Conservation (phyloP, 768 basidiomycete genomes). For the Agrocybe pediades region DNA sequence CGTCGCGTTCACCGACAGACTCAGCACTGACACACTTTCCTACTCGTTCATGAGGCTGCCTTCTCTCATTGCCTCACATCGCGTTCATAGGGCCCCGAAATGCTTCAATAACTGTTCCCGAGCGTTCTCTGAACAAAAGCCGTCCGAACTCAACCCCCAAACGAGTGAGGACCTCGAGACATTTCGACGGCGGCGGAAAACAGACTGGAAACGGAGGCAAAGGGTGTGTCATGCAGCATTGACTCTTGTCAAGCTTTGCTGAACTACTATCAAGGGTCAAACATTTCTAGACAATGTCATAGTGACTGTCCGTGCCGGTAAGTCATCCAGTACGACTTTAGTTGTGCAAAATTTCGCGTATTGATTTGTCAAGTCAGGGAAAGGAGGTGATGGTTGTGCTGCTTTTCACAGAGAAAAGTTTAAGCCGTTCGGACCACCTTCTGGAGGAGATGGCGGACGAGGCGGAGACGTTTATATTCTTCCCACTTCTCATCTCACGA, state of each 20-base stretch:
- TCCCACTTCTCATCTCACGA: slow-evolving; percentile 77
- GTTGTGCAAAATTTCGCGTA: slow-evolving; percentile 1
- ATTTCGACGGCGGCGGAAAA: slow-evolving; percentile 51
- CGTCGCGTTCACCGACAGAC: too few species aligned
- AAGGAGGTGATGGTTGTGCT: slow-evolving; percentile 88
- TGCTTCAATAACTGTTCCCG: not conserved
- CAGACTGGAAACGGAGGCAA: slow-evolving; percentile 79
- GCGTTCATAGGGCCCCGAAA: not conserved
- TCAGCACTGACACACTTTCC: too few species aligned
- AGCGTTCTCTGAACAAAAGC: not conserved
- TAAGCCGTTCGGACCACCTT: slow-evolving; percentile 82
- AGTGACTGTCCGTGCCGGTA: slow-evolving; percentile 78
- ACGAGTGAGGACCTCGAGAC: slow-evolving; percentile 28
- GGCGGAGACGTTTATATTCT: slow-evolving; percentile 88
- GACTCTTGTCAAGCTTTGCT: slow-evolving; percentile 6
- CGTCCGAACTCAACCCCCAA: not conserved
- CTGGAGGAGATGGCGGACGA: slow-evolving; percentile 89
- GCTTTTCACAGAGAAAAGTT: slow-evolving; percentile 93
- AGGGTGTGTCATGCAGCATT: slow-evolving; percentile 42
- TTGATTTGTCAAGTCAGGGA: slow-evolving; percentile 46
- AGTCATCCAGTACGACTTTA: slow-evolving; percentile 12
- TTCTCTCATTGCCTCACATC: slow-evolving; percentile 2
- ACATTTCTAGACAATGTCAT: slow-evolving; percentile 82
- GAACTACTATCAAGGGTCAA: slow-evolving; percentile 54
- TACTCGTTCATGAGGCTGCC: not conserved